Conservation (phyloP, 768 basidiomycete genomes). For the Mycena leptocephala region DNA sequence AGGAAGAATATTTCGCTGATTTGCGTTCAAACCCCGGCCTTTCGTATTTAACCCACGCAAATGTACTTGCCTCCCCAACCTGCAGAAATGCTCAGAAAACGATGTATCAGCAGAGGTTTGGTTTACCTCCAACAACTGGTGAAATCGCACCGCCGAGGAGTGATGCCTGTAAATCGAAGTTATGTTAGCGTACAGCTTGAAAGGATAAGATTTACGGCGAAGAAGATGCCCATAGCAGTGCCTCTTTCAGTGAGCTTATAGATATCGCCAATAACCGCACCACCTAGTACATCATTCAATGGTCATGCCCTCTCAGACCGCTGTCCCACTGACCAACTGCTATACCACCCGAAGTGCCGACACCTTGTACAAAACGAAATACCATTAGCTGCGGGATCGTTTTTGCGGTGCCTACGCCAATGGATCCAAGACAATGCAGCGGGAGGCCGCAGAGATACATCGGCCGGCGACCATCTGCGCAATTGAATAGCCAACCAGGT, state of each 20-base stretch:
- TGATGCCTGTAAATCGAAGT: conserved; percentile 47
- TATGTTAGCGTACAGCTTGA: neutral
- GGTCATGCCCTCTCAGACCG: neutral
- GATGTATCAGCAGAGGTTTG: neutral
- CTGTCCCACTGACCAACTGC: conserved; percentile 20
- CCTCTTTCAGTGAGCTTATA: conserved; percentile 66
- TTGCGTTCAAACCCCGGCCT: conserved; percentile 30
- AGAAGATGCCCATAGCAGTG: conserved; percentile 65
- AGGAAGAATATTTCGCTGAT: conserved; percentile 62
- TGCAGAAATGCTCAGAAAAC: neutral
- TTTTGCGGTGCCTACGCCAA: conserved; percentile 61
- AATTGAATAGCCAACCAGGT: neutral
- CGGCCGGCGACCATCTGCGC: conserved; percentile 65
- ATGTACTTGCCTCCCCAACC: conserved; percentile 38
- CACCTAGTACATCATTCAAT: too few relatives aligned
- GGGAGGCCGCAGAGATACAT: conserved; percentile 69
- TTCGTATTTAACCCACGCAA: neutral
- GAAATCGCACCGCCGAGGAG: conserved; percentile 62
- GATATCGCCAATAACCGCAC: conserved; percentile 66
- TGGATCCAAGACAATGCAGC: conserved; percentile 62
- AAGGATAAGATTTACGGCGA: conserved; percentile 50
- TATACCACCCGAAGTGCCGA: conserved; percentile 62
- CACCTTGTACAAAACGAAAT: conserved; percentile 70
- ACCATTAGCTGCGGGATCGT: conserved; percentile 58
- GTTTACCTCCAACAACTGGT: conserved; percentile 57